Base-by-base conservation (phyloP, 2,329 filamentous ascomycete species). In the Alternaria infectoria region DNA sequence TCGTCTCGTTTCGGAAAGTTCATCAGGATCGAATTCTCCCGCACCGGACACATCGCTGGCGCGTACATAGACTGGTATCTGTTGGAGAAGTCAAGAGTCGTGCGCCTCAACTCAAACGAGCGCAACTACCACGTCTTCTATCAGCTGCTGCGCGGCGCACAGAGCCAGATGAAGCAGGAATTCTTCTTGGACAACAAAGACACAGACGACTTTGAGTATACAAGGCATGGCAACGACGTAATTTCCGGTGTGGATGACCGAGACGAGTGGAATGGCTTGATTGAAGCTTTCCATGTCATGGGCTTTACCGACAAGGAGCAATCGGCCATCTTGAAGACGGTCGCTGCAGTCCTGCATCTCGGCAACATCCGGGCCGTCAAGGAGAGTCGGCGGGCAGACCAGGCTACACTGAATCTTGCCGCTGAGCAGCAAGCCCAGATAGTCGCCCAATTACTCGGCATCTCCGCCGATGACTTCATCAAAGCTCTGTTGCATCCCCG, bases 51-150 rank as follows among this genome's bases (percentile, higher is more conserved):
- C 58, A 99, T 99, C 69, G 92, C 92, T 5, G 96, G 96, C 36
- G 96, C 96, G 21, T 97, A 93, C 81, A 98, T 99, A 69, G 94
- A 99, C 79, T 99, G 96, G 96, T 99, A 98, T 80, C 86, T 99
- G 1, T 84, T 99, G 13, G 96, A 99, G 77, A 99, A 99, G 81
- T 99, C 96, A n/a, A 89, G 96, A 71, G 96, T 99, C 8, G 95
- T 99, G 19, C 90, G 90, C 45, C 88, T 97, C 65, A 97, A 96
- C 75, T 77, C 88, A 1, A 91, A 93, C 60, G 96, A 99, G 82
- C 89, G 96, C 57, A 99, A 96, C 75, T 99, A 99, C 78, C 96
- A 99, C 79, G 86, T 99, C 59, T 99, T 99, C 80, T 99, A 99
- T 77, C 96, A 99, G 80, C 86, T 99, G 15, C 84, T 99, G 5